Evolutionary conservation across 2,329 filamentous ascomycete species (phyloP).

Genomic region (Colletotrichum gloeosporioides): DNA sequence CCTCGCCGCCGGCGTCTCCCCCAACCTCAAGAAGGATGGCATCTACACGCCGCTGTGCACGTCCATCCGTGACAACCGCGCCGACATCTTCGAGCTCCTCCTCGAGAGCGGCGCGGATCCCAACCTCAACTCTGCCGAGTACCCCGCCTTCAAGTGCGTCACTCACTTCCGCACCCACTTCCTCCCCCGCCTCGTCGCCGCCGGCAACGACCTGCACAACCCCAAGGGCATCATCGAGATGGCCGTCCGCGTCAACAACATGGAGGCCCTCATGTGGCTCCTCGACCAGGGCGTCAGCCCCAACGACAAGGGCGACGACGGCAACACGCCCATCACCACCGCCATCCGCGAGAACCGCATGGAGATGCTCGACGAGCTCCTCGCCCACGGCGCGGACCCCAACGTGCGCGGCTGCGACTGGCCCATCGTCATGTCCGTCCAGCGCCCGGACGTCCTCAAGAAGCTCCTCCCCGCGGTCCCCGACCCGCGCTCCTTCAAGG

Average conservation of each 20-base stretch:
- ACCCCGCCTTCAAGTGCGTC: conserved; percentile 72
- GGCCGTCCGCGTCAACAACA: conserved; percentile 66
- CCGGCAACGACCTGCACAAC: conserved; percentile 62
- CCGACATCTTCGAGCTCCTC: conserved; percentile 66
- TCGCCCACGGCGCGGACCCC: conserved; percentile 65
- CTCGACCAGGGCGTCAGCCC: conserved; percentile 64
- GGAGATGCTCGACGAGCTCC: conserved; percentile 64
- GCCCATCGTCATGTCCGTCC: conserved; percentile 74
- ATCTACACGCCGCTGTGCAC: conserved; percentile 73
- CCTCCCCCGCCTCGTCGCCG: conserved; percentile 62
- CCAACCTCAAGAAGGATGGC: conserved; percentile 68
- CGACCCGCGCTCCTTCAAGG: conserved; percentile 67
- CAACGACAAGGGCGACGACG: conserved; percentile 63
- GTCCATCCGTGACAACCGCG: conserved; percentile 69
- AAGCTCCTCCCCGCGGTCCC: conserved; percentile 62
- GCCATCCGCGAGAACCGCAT: conserved; percentile 66
- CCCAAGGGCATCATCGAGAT: conserved; percentile 72
- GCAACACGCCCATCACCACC: conserved; percentile 68
- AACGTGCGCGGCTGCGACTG: conserved; percentile 71
- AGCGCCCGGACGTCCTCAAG: conserved; percentile 63
- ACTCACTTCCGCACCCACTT: conserved; percentile 68
- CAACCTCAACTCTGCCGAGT: conserved; percentile 67
- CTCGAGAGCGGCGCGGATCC: conserved; percentile 64
- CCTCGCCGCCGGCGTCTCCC: conserved; percentile 63
- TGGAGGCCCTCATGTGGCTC: conserved; percentile 64